A percentile compares a stretch with the other conserved stretches of the same genome.
Evolutionary conservation across 371 early-diverging fungal species (phyloP).

Genomic region (Mucor racemosus): DNA sequence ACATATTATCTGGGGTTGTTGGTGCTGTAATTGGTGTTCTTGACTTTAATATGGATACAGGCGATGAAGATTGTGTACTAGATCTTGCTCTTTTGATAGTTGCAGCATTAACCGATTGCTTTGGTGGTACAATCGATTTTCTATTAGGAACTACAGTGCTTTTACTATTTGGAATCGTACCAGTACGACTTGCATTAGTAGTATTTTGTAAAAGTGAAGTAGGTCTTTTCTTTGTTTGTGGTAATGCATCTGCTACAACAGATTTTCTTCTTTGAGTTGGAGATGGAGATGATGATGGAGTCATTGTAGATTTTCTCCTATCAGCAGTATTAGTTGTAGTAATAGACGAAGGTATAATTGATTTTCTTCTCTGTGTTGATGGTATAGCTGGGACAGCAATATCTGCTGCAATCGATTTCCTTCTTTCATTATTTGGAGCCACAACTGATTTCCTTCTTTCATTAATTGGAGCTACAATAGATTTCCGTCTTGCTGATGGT

Average conservation of each 20-base stretch:
- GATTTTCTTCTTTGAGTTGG: conserved; percentile 19
- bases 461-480: not conserved
- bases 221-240: conserved; percentile 21
- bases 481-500: not conserved
- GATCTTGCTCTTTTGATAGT: conserved; percentile 17
- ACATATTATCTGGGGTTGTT: conserved; percentile 20
- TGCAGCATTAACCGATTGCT: not conserved
- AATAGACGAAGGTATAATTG: conserved; percentile 16
- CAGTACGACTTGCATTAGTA: conserved; percentile 17
- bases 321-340: not conserved
- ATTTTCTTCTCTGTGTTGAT: conserved; percentile 25
- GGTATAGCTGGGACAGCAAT: not conserved
- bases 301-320: conserved; percentile 19
- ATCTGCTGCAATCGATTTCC: conserved; percentile 16
- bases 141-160: conserved; percentile 2
- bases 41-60: conserved; percentile 15
- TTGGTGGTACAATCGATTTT: conserved; percentile 22
- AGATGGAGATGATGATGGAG: conserved; percentile 27
- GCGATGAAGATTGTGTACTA: conserved; percentile 14
- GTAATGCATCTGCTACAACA: conserved; percentile 4
- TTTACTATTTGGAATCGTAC: conserved; percentile 12
- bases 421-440: conserved; percentile 24
- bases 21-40: conserved; percentile 26
- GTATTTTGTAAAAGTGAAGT: conserved; percentile 25
- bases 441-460: conserved; percentile 16